phyloP scores from a whole-genome alignment of 2,329 filamentous ascomycete species.

The Botrytis squamosa region DNA sequence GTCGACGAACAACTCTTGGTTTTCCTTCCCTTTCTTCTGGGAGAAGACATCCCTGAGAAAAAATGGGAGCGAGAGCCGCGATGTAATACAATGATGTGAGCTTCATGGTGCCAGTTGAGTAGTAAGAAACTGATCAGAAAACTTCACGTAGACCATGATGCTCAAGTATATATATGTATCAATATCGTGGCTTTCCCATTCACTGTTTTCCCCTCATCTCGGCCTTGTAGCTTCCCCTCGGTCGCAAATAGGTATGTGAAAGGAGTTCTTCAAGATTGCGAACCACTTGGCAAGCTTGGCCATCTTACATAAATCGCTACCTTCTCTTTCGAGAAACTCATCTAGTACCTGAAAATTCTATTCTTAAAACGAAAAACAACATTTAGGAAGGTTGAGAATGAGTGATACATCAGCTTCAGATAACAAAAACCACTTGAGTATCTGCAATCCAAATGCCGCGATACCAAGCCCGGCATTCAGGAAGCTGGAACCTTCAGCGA shows the following conservation, averaged over 20 bases:
- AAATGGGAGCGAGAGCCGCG: constrained; percentile 25
- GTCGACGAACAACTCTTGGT: constrained; percentile 25
- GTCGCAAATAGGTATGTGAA: background rate
- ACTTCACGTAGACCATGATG: background rate
- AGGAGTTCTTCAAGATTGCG: background rate
- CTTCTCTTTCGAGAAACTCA: background rate
- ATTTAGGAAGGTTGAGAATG: background rate
- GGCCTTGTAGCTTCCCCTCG: too few species aligned
- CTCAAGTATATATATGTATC: background rate
- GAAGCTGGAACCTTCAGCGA: background rate
- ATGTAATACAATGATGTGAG: constrained; percentile 26
- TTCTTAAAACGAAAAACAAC: background rate
- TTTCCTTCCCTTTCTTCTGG: constrained; percentile 40
- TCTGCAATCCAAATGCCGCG: background rate
- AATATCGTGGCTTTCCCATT: background rate
- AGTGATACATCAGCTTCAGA: background rate
- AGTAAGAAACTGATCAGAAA: background rate
- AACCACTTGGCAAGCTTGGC: constrained; percentile 4
- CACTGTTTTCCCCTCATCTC: background rate
- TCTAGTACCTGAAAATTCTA: background rate
- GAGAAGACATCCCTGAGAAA: constrained; percentile 40
- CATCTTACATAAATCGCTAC: background rate
- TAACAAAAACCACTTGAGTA: background rate
- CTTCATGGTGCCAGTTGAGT: constrained; percentile 26
- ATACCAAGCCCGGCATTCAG: background rate